These are phyloP conservation scores for Xylaria venustula DNA, from an alignment of 495 filamentous ascomycete species.

Conservation along the genomic window DNA sequence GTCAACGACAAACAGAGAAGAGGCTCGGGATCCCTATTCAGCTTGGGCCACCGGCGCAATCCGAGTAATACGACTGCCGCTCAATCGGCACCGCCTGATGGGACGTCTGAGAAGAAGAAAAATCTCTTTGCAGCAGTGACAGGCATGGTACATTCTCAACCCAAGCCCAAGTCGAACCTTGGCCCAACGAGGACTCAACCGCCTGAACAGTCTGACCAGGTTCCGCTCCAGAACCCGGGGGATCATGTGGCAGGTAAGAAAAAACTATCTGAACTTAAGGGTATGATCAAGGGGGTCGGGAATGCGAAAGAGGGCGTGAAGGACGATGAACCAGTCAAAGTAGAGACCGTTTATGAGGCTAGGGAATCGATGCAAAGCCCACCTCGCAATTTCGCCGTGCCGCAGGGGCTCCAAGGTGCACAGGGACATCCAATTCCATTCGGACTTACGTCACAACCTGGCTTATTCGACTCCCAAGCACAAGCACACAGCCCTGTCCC, in stretches of 20 bases:
- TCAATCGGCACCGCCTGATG: conserved; percentile 14
- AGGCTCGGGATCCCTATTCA: conserved; percentile 17
- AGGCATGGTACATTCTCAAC: conserved; percentile 19
- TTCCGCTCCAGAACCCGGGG: not conserved
- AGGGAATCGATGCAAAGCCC: conserved; percentile 22
- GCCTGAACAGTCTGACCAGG: conserved; percentile 22
- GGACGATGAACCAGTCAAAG: conserved; percentile 26
- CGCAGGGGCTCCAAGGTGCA: conserved; percentile 8
- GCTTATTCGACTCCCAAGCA: not conserved
- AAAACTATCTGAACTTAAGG: conserved; percentile 28
- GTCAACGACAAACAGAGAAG: conserved; percentile 14
- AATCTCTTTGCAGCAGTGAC: conserved; percentile 14
- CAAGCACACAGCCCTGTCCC: not conserved
- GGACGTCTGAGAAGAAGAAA: conserved; percentile 18
- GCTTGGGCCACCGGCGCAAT: conserved; percentile 18
- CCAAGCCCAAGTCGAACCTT: conserved; percentile 21
- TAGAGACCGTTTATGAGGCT: conserved; percentile 13
- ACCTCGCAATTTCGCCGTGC: conserved; percentile 5
- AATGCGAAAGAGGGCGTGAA: conserved; percentile 28
- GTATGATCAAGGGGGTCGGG: conserved; percentile 31
- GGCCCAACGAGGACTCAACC: conserved; percentile 9
- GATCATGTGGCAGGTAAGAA: conserved; percentile 23
- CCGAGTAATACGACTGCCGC: conserved; percentile 8
- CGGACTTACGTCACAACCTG: not conserved
- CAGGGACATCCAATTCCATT: conserved; percentile 9